Evolutionary conservation across 1,284 basidiomycete species (phyloP), one percentile per base, ranked within the genome.

Genomic region (Sporisorium graminicola): DNA sequence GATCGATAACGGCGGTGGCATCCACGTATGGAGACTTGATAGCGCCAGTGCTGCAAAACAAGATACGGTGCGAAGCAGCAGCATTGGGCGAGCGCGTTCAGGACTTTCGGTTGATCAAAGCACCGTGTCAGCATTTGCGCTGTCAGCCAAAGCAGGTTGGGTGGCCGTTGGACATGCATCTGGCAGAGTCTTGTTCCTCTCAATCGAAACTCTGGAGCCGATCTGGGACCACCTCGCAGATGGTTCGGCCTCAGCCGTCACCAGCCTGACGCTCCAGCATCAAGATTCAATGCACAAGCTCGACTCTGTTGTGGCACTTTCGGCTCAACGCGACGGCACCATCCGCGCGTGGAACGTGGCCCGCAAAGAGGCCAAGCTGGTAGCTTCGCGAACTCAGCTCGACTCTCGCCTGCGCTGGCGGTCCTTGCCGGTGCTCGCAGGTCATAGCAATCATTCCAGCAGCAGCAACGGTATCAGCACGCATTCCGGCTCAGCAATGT

Each of bases 161-260:
- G 82, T 93, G 18, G 90, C 88, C 31, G 88, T 90, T 16, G 90
- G 90, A 9, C 91, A 91, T 1, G 88, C 90, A 46, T 88, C 89
- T 0, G 93, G 92, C 3, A 87, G 90, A 10, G 88, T 94, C 26
- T 90, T 91, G 0, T 81, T 94, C 14, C 42, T 76, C 37, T 55
- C 59, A 9, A 50, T 63, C 20, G 57, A 67, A 1, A 65, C 56
- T 8, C 26, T 77, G 16, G 47, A 65, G n/a, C 47, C 57, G 16
- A 43, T 74, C 10, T 76, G 65, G 63, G 65, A 74, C 26, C 20
- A 49, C 20, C 22, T 61, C 0, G 49, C 66, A 0, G 42, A 27
- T 8, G 55, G 51, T 20, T 42, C 29, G 29, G 47, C 51, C 26
- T 62, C 53, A 42, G 49, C 68, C 0, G 52, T 79, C 37, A 46